Conservation (phyloP, 257 asterid genomes). For the Echites panduratus region DNA sequence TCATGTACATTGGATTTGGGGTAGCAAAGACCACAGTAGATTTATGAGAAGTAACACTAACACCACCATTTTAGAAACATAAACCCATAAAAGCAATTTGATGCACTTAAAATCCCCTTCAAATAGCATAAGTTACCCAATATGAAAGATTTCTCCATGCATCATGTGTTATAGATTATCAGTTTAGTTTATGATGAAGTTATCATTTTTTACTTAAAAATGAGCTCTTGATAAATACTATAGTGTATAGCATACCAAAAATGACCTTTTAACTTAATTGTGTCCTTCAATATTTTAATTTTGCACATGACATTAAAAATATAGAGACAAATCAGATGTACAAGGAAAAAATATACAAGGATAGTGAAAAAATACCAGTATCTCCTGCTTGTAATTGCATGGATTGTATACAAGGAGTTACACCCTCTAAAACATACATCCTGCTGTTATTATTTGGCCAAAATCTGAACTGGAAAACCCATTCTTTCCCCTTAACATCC, state of each 20-base stretch:
- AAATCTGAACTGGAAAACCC: slow-evolving; percentile 94
- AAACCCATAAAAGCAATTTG: not conserved
- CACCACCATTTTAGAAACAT: not conserved
- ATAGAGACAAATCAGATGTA: not conserved
- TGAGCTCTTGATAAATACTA: not conserved
- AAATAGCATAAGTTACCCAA: not conserved
- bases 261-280: not conserved
- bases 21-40: not conserved
- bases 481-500: slow-evolving; percentile 93
- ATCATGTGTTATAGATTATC: not conserved
- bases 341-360: slow-evolving; percentile 5
- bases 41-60: not conserved
- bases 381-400: slow-evolving; percentile 99
- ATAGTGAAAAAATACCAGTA: slow-evolving; percentile 52
- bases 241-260: not conserved
- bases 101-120: not conserved
- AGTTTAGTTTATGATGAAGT: not conserved
- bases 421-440: slow-evolving; percentile 96
- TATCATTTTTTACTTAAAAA: not conserved
- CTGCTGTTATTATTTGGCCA: slow-evolving; percentile 98
- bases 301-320: not conserved
- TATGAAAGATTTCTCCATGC: not conserved
- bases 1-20: not conserved
- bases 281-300: not conserved
- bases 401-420: slow-evolving; percentile 93